Base-by-base conservation (phyloP, 2,329 filamentous ascomycete species). In the Parascedosporium putredinis region DNA sequence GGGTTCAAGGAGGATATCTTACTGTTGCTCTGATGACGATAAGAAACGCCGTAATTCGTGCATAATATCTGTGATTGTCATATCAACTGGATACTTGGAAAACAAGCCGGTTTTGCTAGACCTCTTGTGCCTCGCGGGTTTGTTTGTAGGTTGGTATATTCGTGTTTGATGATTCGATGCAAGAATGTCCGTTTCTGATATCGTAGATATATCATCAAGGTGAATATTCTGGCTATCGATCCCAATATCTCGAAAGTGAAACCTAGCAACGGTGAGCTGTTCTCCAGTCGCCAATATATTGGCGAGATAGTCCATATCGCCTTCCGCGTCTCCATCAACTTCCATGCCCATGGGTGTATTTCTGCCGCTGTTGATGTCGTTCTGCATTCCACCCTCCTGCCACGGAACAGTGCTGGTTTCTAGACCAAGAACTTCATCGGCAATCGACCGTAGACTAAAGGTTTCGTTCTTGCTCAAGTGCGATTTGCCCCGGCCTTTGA, bases 1-100 rank as follows among this genome's bases (percentile, higher is more conserved):
- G 47, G 10, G 14, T 24, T 23, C 49, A 38, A n/a, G 16, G 14
- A 33, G 22, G 20, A 23, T 20, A 31, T 68, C 75, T 59, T 69
- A 88, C 83, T 74, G 82, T 57, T 81, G 72, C 48, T 76, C 75
- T 2, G 74, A 65, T 18, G 81, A 75, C 23, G 79, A 62, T 20
- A 96, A 67, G 61, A 96, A 96, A 2, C 64, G 60, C 53, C 76
- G 76, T 40, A 97, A 74, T 65, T 95, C 88, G 16, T 78, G 71
- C 52, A 82, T 81, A 42, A 95, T 71, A 47, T 90, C 77, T 16
- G 81, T 73, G 54, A 88, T 71, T 24, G 71, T 76, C 68, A 95
- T 85, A 36, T 88, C 87, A 33, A 77, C 70, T 1, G 75, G 74
- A 59, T 94, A 94, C 57, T 88, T 93, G 53, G 75, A 67, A 54